Evolutionary conservation across 768 basidiomycete genomes (phyloP).

Genomic region (Trichaptum fuscoviolaceum): DNA sequence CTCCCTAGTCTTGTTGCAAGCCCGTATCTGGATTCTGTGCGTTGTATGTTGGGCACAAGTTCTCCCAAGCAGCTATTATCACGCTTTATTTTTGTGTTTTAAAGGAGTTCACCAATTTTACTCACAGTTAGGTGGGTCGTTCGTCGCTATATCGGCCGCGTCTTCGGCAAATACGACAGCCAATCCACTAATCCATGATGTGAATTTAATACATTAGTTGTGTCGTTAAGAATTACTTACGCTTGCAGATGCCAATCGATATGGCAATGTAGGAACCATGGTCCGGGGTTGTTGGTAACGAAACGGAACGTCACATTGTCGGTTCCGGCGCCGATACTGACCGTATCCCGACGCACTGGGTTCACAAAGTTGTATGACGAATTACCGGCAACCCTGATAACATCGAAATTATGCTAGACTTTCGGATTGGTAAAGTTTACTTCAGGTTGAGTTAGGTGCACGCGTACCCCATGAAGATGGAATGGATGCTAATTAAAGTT

Average conservation of each 20-base stretch:
- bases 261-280: constrained; percentile 48
- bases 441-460: background rate
- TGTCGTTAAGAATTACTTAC: background rate
- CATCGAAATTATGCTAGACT: constrained; percentile 4
- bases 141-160: constrained; percentile 13
- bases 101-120: background rate
- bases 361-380: background rate
- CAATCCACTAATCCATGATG: constrained; percentile 21
- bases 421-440: background rate
- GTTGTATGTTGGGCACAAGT: constrained; percentile 35
- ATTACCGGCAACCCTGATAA: background rate
- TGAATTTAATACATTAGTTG: background rate
- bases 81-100: background rate
- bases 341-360: background rate
- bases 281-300: constrained; percentile 45
- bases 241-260: constrained; percentile 37
- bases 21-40: constrained; percentile 6
- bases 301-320: constrained; percentile 45
- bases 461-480: constrained; percentile 12
- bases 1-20: background rate
- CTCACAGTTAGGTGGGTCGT: constrained; percentile 4
- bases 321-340: constrained; percentile 22
- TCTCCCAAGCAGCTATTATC: constrained; percentile 25
- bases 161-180: constrained; percentile 40
- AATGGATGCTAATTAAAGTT: constrained; percentile 3